Conservation (phyloP, 352 stramenopile genomes). For the Phytophthora pistaciae region DNA sequence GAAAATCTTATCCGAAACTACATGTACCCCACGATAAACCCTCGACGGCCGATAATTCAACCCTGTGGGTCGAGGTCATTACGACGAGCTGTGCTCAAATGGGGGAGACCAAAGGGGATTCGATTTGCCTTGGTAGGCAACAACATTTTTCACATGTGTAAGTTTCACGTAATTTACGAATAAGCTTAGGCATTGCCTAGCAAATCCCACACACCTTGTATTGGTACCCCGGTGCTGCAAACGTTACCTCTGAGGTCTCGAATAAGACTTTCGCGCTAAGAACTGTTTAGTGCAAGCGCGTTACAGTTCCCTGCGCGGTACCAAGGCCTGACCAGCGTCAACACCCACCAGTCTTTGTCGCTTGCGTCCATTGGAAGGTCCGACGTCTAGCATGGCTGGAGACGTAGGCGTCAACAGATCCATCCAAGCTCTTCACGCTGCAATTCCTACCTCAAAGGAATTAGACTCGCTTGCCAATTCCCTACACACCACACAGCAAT, state of each 20-base stretch:
- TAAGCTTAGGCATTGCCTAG: background rate
- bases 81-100: background rate
- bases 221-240: too few species aligned
- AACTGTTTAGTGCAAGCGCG: background rate
- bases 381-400: background rate
- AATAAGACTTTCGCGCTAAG: conserved; percentile 3
- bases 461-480: background rate
- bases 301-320: background rate
- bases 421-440: background rate
- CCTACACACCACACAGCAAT: background rate
- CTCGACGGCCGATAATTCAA: background rate
- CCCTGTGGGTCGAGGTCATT: too few species aligned
- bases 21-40: background rate
- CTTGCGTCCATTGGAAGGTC: conserved; percentile 1
- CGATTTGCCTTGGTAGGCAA: background rate
- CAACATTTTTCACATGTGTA: background rate
- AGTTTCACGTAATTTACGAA: background rate
- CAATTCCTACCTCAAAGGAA: background rate
- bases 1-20: background rate
- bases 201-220: background rate
- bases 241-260: background rate
- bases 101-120: background rate
- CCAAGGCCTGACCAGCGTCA: background rate
- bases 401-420: background rate
- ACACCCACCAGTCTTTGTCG: background rate